phyloP scores from a whole-genome alignment of 139 green algal genomes.

The Volvox reticuliferus region DNA sequence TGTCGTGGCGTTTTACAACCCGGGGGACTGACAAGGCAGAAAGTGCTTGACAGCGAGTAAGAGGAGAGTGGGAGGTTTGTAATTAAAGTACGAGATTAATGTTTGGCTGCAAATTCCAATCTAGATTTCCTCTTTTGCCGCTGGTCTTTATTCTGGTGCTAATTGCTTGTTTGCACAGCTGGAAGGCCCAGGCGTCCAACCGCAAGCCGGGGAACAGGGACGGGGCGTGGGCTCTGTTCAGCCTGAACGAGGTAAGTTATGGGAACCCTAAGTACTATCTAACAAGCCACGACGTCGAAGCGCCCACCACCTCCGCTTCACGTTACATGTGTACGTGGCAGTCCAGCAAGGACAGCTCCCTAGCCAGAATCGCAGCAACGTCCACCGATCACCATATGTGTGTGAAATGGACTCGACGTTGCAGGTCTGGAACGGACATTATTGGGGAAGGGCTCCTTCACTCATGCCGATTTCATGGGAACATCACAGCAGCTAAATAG shows the following conservation, averaged over 20 bases:
- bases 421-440: constrained; percentile 14
- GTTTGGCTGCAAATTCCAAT: background rate
- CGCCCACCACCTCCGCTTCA: constrained; percentile 7
- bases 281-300: constrained; percentile 11
- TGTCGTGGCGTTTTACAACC: no score
- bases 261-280: background rate
- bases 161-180: constrained; percentile 1
- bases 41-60: background rate
- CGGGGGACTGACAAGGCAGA: no score
- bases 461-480: background rate
- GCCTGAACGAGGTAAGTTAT: background rate
- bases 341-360: background rate
- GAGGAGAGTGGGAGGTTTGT: background rate
- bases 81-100: no score
- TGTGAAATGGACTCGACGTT: background rate
- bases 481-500: background rate
- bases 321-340: background rate
- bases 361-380: background rate
- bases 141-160: background rate
- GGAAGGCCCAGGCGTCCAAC: background rate
- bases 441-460: background rate
- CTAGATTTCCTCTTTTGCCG: background rate
- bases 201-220: background rate
- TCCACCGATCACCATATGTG: background rate
- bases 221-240: background rate